Evolutionary conservation across 2,329 filamentous ascomycete genomes (phyloP).

Genomic region (Dichotomopilus funicola): DNA sequence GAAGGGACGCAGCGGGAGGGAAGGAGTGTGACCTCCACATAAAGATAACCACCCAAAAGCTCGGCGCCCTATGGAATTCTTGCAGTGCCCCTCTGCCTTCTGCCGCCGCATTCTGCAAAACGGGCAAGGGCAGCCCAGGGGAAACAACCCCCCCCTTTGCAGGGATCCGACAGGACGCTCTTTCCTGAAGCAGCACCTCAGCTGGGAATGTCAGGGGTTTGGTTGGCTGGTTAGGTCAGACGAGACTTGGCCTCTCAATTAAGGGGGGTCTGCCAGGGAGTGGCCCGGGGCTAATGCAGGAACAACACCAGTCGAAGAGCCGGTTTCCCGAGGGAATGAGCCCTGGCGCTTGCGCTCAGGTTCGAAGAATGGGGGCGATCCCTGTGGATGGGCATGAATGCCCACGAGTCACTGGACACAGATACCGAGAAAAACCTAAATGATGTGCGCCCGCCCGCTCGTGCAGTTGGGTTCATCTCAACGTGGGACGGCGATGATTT

Average conservation of each 20-base stretch:
- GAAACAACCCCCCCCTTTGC: slow-evolving; percentile 6
- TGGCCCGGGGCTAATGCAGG: slow-evolving; percentile 11
- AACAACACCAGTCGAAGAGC: neutral
- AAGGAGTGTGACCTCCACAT: slow-evolving; percentile 15
- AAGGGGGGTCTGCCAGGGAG: slow-evolving; percentile 14
- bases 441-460: neutral
- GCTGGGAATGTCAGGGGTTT: neutral
- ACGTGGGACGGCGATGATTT: slow-evolving; percentile 1
- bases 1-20: slow-evolving; percentile 13
- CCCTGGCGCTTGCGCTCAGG: neutral
- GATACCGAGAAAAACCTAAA: neutral
- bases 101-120: slow-evolving; percentile 1
- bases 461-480: neutral
- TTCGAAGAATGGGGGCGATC: neutral
- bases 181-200: slow-evolving; percentile 18
- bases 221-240: slow-evolving; percentile 10
- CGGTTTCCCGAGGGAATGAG: slow-evolving; percentile 7
- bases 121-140: slow-evolving; percentile 6
- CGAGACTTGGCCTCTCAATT: slow-evolving; percentile 13
- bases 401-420: neutral
- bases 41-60: slow-evolving; percentile 20
- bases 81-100: neutral
- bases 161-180: slow-evolving; percentile 8
- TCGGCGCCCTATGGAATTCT: neutral
- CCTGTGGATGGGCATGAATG: neutral